A percentile compares a stretch with the other conserved stretches of the same genome.
Evolutionary conservation across 371 early-diverging fungal genomes (phyloP).

Genomic region (Lichtheimia hyalospora): DNA sequence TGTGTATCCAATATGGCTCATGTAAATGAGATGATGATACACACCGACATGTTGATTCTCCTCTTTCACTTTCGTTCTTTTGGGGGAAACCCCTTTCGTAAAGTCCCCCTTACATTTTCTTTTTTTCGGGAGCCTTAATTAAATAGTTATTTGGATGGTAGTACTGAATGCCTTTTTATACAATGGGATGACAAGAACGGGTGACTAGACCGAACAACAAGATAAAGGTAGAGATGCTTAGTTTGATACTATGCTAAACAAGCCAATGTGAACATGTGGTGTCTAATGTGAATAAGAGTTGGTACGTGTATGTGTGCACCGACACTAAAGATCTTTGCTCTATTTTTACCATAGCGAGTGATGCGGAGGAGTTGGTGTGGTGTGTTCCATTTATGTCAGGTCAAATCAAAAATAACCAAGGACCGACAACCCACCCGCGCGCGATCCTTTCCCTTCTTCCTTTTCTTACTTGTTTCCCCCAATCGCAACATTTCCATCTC

Average conservation of each 20-base stretch:
- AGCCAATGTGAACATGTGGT: too few species aligned
- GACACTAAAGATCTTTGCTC: background rate
- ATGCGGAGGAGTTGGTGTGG: background rate
- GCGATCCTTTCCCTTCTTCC: background rate
- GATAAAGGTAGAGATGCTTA: background rate
- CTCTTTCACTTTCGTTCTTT: too few species aligned
- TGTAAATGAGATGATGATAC: too few species aligned
- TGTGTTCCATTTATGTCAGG: constrained; percentile 4
- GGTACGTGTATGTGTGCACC: background rate
- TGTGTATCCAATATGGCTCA: too few species aligned
- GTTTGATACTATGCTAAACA: background rate
- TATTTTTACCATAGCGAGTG: background rate
- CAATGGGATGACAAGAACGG: background rate
- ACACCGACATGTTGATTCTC: too few species aligned
- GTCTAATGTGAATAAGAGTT: background rate
- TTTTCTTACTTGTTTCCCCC: background rate
- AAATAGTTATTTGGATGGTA: constrained; percentile 1
- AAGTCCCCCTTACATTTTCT: background rate
- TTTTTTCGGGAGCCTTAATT: constrained; percentile 2
- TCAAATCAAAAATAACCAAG: constrained; percentile 2
- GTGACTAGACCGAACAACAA: background rate
- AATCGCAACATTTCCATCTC: background rate
- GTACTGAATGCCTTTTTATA: constrained; percentile 1
- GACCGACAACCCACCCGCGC: background rate
- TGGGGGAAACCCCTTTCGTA: too few species aligned